Percentiles rank a stretch among this genome's conserved stretches.
phyloP scores from a whole-genome alignment of 1,284 basidiomycete genomes.

The Malassezia cuniculi region DNA sequence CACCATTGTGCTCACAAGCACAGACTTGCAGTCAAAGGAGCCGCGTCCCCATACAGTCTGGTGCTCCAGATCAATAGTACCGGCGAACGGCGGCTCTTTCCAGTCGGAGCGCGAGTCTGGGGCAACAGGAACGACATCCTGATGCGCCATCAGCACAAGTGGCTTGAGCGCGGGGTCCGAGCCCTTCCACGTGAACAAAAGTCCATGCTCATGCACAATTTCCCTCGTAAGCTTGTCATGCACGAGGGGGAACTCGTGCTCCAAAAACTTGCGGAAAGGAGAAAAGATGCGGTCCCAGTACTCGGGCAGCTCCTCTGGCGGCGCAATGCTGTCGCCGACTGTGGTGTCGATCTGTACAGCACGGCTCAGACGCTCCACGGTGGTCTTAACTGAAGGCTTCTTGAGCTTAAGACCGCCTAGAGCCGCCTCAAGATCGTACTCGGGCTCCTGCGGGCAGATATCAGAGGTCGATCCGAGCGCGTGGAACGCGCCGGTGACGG shows the following conservation, averaged over 20 bases:
- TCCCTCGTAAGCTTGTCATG: slow-evolving; percentile 21
- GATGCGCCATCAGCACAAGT: slow-evolving; percentile 52
- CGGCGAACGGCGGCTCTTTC: slow-evolving; percentile 50
- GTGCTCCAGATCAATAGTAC: slow-evolving; percentile 46
- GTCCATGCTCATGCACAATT: slow-evolving; percentile 54
- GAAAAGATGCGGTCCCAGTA: slow-evolving; percentile 21
- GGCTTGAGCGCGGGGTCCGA: slow-evolving; percentile 54
- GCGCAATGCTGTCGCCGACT: slow-evolving; percentile 25
- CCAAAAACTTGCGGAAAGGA: slow-evolving; percentile 25
- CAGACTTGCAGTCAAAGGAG: slow-evolving; percentile 45
- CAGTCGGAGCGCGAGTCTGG: slow-evolving; percentile 48
- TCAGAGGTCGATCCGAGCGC: no score
- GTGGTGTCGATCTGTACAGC: slow-evolving; percentile 33
- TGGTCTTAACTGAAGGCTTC: background rate
- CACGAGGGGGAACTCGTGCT: slow-evolving; percentile 19
- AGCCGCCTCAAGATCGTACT: slow-evolving; percentile 6
- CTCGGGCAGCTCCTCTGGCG: slow-evolving; percentile 19
- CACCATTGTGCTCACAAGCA: slow-evolving; percentile 48
- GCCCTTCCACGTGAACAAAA: slow-evolving; percentile 57
- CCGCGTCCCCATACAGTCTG: slow-evolving; percentile 50
- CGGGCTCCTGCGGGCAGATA: slow-evolving; percentile 11
- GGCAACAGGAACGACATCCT: slow-evolving; percentile 51
- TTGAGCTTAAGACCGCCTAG: background rate
- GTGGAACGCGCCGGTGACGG: background rate
- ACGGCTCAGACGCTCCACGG: slow-evolving; percentile 18